These are phyloP conservation scores for Staphylotrichum tortipilum DNA, from an alignment of 495 filamentous ascomycete species.

Conservation along the genomic window DNA sequence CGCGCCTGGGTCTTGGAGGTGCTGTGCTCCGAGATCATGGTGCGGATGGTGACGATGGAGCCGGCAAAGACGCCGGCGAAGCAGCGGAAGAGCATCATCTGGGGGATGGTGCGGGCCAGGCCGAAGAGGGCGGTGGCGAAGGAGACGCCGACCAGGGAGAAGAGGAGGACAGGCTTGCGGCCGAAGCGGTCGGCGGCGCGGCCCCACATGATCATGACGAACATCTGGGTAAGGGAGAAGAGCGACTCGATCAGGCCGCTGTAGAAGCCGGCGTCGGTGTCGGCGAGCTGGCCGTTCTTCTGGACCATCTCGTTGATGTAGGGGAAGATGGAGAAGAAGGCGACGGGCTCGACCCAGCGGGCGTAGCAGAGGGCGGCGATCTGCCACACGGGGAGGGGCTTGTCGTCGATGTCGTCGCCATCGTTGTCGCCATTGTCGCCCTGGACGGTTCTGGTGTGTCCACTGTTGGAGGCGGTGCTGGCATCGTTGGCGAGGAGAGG, in stretches of 20 bases:
- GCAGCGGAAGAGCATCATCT: conserved; percentile 61
- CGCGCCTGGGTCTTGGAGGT: conserved; percentile 55
- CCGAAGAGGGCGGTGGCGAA: conserved; percentile 53
- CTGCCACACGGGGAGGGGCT: conserved; percentile 49
- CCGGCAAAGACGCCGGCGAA: conserved; percentile 60
- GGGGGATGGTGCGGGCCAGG: conserved; percentile 47
- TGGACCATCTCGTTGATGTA: conserved; percentile 66
- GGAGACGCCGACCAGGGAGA: conserved; percentile 51
- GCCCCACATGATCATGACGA: conserved; percentile 51
- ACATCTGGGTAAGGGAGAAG: conserved; percentile 59
- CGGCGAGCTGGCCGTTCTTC: conserved; percentile 45
- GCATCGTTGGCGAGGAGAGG: conserved; percentile 24
- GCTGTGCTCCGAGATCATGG: conserved; percentile 64
- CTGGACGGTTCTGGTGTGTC: neutral
- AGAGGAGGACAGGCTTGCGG: conserved; percentile 57
- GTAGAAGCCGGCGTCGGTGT: conserved; percentile 62
- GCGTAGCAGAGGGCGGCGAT: conserved; percentile 59
- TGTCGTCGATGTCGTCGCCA: conserved; percentile 19
- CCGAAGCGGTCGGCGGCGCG: conserved; percentile 55
- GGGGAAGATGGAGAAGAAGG: conserved; percentile 68
- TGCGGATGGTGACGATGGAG: conserved; percentile 58
- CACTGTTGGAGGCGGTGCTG: neutral
- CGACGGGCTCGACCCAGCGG: conserved; percentile 60
- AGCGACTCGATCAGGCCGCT: conserved; percentile 63
- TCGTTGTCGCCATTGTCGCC: conserved; percentile 17